phyloP scores from a whole-genome alignment of 176 grass and related monocot genomes.

The Luzula sylvatica region DNA sequence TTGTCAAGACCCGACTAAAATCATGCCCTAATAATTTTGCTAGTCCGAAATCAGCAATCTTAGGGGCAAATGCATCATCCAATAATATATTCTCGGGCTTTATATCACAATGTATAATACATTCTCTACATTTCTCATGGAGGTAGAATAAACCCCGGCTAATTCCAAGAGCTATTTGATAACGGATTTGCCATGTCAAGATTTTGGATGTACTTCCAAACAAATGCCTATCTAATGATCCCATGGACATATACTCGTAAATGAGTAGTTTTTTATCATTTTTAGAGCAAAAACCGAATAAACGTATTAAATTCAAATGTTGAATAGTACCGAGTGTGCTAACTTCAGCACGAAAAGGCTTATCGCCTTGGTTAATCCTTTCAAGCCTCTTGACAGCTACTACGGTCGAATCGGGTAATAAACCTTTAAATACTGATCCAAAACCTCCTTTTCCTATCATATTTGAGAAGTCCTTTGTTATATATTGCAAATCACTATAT shows the following conservation, averaged over 20 bases:
- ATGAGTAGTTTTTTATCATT: background rate
- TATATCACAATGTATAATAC: conserved; percentile 55
- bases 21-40: conserved; percentile 42
- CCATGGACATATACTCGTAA: conserved; percentile 26
- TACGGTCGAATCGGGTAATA: conserved; percentile 12
- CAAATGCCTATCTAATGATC: conserved; percentile 20
- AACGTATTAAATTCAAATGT: conserved; percentile 37
- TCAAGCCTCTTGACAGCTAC: conserved; percentile 61
- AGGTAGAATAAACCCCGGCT: conserved; percentile 37
- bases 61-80: conserved; percentile 26
- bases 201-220: conserved; percentile 7
- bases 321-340: conserved; percentile 39
- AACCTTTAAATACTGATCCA: conserved; percentile 54
- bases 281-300: conserved; percentile 21
- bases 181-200: conserved; percentile 11
- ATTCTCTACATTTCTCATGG: conserved; percentile 42
- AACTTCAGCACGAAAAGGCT: conserved; percentile 43
- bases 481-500: conserved; percentile 21
- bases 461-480: conserved; percentile 43
- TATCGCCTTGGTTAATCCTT: conserved; percentile 35
- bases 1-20: conserved; percentile 34
- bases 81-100: conserved; percentile 55
- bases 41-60: conserved; percentile 45
- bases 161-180: conserved; percentile 15
- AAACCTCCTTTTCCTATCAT: conserved; percentile 46